A percentile compares a stretch with the other conserved stretches of the same genome.
Evolutionary conservation across 352 stramenopile species (phyloP).

Genomic region (Globisporangium alternatum): DNA sequence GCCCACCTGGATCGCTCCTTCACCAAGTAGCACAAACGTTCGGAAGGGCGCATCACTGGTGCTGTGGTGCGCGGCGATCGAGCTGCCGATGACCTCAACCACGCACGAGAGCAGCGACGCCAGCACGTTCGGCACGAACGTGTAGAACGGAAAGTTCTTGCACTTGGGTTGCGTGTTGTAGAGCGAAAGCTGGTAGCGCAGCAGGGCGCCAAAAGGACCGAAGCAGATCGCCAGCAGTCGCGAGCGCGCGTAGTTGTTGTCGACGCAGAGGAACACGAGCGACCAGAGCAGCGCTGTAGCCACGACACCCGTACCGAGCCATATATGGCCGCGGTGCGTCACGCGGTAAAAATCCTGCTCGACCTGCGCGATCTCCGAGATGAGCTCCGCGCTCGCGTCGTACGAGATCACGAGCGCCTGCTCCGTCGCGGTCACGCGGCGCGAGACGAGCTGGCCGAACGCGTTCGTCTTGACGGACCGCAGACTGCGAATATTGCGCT

Average conservation of each 20-base stretch:
- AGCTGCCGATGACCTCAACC: slow-evolving; percentile 41
- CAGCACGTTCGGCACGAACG: slow-evolving; percentile 57
- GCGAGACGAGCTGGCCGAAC: slow-evolving; percentile 42
- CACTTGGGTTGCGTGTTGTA: slow-evolving; percentile 43
- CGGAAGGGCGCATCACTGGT: slow-evolving; percentile 25
- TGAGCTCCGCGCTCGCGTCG: slow-evolving; percentile 41
- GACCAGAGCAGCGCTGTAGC: slow-evolving; percentile 41
- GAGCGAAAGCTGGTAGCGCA: slow-evolving; percentile 57
- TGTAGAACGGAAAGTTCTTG: slow-evolving; percentile 61
- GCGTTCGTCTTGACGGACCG: slow-evolving; percentile 40
- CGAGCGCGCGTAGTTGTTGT: slow-evolving; percentile 44
- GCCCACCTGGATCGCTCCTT: slow-evolving; percentile 44
- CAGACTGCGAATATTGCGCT: slow-evolving; percentile 44
- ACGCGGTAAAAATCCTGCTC: slow-evolving; percentile 45
- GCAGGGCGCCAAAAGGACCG: slow-evolving; percentile 51
- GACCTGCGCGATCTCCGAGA: slow-evolving; percentile 43
- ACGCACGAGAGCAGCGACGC: slow-evolving; percentile 49
- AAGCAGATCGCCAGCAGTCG: slow-evolving; percentile 51
- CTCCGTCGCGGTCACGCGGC: slow-evolving; percentile 40
- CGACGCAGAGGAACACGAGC: slow-evolving; percentile 39
- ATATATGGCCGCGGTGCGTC: slow-evolving; percentile 27
- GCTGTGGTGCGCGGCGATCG: slow-evolving; percentile 21
- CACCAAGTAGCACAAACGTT: slow-evolving; percentile 41
- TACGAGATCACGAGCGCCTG: slow-evolving; percentile 34
- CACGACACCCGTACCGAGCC: slow-evolving; percentile 21